Evolutionary conservation across 2,329 filamentous ascomycete species (phyloP).

Genomic region (Byssoonygena ceratinophila): DNA sequence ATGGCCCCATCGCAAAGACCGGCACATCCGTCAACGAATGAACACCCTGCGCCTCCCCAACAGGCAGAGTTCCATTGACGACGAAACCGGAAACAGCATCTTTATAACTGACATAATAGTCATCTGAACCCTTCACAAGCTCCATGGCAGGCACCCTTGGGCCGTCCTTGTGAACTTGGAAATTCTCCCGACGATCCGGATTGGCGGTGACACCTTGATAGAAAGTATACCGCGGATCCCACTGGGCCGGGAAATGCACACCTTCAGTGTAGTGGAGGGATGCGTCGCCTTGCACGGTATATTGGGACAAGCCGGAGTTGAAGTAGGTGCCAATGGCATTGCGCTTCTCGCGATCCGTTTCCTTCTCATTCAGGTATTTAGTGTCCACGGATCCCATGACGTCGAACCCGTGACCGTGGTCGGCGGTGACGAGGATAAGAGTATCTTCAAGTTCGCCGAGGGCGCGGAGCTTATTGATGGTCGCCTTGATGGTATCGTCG

Average conservation of each 20-base stretch:
- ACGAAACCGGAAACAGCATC: constrained; percentile 58
- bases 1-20: constrained; percentile 68
- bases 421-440: constrained; percentile 69
- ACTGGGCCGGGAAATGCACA: constrained; percentile 68
- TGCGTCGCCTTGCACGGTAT: constrained; percentile 52
- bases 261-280: constrained; percentile 57
- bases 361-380: constrained; percentile 57
- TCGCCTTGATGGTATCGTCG: constrained; percentile 70
- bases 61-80: constrained; percentile 63
- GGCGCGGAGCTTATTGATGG: constrained; percentile 56
- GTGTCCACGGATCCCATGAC: constrained; percentile 77
- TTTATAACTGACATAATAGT: constrained; percentile 57
- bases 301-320: constrained; percentile 64
- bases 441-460: constrained; percentile 62
- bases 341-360: constrained; percentile 60
- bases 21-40: constrained; percentile 70
- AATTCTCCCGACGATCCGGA: constrained; percentile 69
- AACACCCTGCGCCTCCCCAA: constrained; percentile 55
- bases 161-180: constrained; percentile 56
- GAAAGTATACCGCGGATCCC: constrained; percentile 74
- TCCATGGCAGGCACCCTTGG: constrained; percentile 53
- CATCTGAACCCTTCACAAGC: constrained; percentile 39
- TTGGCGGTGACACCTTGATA: constrained; percentile 60
- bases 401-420: constrained; percentile 83
- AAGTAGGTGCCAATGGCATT: constrained; percentile 63